These are phyloP conservation scores for Septoria petroselini DNA, from an alignment of 2,329 filamentous ascomycete genomes.

Conservation along the genomic window DNA sequence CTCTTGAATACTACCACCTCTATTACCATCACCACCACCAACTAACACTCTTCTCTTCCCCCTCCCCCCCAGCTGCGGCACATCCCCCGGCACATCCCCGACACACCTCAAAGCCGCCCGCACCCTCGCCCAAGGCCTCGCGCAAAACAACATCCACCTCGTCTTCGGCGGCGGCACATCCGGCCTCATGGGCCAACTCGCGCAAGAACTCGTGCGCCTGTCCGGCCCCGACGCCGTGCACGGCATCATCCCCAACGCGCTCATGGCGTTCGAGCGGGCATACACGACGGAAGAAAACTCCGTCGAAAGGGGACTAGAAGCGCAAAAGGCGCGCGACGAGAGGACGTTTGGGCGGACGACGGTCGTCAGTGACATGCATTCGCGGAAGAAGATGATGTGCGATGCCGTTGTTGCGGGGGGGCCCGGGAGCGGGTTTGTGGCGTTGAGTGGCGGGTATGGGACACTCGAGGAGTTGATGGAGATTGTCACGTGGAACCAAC, in stretches of 20 bases:
- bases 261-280: conserved; percentile 51
- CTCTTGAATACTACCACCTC: too few relatives aligned
- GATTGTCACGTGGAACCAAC: conserved; percentile 80
- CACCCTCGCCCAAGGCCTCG: conserved; percentile 68
- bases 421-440: conserved; percentile 82
- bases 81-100: conserved; percentile 69
- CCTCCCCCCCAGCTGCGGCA: conserved; percentile 73
- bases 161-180: conserved; percentile 94
- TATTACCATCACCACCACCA: too few relatives aligned
- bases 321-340: conserved; percentile 55
- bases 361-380: conserved; percentile 93
- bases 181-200: conserved; percentile 94
- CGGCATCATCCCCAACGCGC: conserved; percentile 84
- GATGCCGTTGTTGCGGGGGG: conserved; percentile 78
- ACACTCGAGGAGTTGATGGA: conserved; percentile 95
- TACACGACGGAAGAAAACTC: conserved; percentile 39
- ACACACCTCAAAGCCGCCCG: conserved; percentile 75
- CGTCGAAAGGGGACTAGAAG: conserved; percentile 33
- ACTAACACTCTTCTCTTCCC: too few relatives aligned
- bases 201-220: conserved; percentile 77
- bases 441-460: conserved; percentile 83
- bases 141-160: conserved; percentile 71
- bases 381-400: conserved; percentile 90
- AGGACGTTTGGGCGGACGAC: conserved; percentile 77
- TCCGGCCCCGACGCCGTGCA: conserved; percentile 78